Conservation (phyloP, 164 flowering plant genomes). For the Umbellularia californica region DNA sequence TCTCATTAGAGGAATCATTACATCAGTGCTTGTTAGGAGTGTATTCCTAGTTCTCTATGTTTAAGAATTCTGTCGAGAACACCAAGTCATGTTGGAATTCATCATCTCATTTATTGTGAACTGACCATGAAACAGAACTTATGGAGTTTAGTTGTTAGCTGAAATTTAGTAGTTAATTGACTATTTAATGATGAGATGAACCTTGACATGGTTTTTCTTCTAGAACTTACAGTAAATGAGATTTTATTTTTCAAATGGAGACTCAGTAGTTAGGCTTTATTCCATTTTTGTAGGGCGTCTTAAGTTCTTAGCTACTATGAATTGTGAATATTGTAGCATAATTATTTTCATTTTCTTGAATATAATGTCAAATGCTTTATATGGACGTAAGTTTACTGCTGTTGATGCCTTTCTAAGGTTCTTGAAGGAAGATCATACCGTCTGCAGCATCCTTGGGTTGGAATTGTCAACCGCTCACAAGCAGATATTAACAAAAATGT, state of each 20-base stretch:
- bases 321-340: background rate
- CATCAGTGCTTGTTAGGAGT: background rate
- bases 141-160: background rate
- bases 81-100: background rate
- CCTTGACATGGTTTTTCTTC: background rate
- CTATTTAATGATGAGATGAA: background rate
- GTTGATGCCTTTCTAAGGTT: constrained; percentile 42
- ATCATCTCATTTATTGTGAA: background rate
- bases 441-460: constrained; percentile 92
- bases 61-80: background rate
- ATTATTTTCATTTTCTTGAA: constrained; percentile 3
- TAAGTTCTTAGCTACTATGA: no score
- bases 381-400: constrained; percentile 7
- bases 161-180: background rate
- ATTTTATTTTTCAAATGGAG: background rate
- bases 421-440: constrained; percentile 85
- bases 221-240: background rate
- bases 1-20: no score
- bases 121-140: background rate
- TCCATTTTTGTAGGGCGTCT: background rate
- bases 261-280: background rate
- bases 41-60: background rate
- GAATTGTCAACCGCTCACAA: constrained; percentile 91
- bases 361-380: background rate
- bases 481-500: constrained; percentile 86